Evolutionary conservation across 169 alveolate species (phyloP).

Genomic region (Plasmodium blacklocki): DNA sequence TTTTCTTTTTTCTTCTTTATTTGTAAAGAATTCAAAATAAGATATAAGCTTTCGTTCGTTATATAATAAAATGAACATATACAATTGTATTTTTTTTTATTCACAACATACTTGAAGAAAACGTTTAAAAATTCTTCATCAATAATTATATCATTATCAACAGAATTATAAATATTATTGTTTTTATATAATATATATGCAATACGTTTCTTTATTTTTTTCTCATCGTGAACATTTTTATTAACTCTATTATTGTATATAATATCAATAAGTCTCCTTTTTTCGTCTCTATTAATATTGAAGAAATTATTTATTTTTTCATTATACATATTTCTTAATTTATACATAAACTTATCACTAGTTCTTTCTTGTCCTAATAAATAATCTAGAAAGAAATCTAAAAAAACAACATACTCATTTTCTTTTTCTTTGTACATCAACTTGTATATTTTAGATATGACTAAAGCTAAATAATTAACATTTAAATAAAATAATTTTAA

Average conservation of each 20-base stretch:
- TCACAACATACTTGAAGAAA: slow-evolving; percentile 7
- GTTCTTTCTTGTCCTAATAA: slow-evolving; percentile 46
- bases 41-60: slow-evolving; percentile 48
- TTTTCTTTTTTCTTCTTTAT: slow-evolving; percentile 29
- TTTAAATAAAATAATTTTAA: slow-evolving; percentile 25
- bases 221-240: slow-evolving; percentile 2
- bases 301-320: slow-evolving; percentile 1
- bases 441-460: slow-evolving; percentile 18
- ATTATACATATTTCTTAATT: not conserved
- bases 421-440: slow-evolving; percentile 22
- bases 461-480: slow-evolving; percentile 37
- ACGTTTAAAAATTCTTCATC: slow-evolving; percentile 22
- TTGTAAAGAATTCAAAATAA: slow-evolving; percentile 37
- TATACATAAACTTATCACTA: slow-evolving; percentile 9
- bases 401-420: slow-evolving; percentile 18
- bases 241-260: slow-evolving; percentile 22
- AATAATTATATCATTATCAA: slow-evolving; percentile 40
- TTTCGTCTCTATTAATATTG: slow-evolving; percentile 22
- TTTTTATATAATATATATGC: slow-evolving; percentile 61
- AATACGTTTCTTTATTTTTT: slow-evolving; percentile 46
- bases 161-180: slow-evolving; percentile 10
- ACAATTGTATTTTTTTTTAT: slow-evolving; percentile 17
- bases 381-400: slow-evolving; percentile 47
- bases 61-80: slow-evolving; percentile 26
- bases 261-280: slow-evolving; percentile 19